Base-by-base conservation (phyloP, 192 early-diverging fungal genomes). In the Coemansia sp. region DNA sequence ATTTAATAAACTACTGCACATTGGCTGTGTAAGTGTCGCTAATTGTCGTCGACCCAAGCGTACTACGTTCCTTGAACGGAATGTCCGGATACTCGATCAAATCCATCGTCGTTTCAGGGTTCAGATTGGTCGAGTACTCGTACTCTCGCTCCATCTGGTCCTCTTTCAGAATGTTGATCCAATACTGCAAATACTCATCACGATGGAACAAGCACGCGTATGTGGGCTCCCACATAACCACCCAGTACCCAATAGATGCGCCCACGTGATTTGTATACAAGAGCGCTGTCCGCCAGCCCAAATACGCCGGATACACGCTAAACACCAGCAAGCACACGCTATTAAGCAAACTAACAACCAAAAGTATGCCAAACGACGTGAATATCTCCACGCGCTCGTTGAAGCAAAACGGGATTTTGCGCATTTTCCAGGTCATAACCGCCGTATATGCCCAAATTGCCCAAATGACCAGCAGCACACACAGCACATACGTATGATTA, bases 401-500 rank as follows among this genome's bases (percentile, higher is more conserved):
- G 18, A 80, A 80, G 45, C 64, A 71, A 54, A 80, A 80, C 3
- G 71, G 62, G 0, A 80, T 54, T 14, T 71, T 67, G 53, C 77
- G 77, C 61, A 80, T 59, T 2, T 48, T 13, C 77, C 77, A 80
- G 14, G 20, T 64, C 68, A 80, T 80, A 3, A 56, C 18, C 8
- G 65, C 68, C 2, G 62, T 73, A 14, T 47, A 65, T 0, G 37
- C 14, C 71, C 68, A 74, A 12, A 71, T 74, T 1, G 50, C 27
- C 71, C 77, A 80, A 14, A 74, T 59, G 0, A 74, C 35, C 5
- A 45, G 1, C 11, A 80, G 35, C 2, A 68, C 68, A 11, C 64
- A 14, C 4, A 57, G 39, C 3, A 71, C 54, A 18, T 68, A 80
- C 4, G 29, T 50, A 19, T 27, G 57, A 24, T 50, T 58, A 8